Base-by-base conservation (phyloP, 2,329 filamentous ascomycete genomes). In the Apiospora arundinis region DNA sequence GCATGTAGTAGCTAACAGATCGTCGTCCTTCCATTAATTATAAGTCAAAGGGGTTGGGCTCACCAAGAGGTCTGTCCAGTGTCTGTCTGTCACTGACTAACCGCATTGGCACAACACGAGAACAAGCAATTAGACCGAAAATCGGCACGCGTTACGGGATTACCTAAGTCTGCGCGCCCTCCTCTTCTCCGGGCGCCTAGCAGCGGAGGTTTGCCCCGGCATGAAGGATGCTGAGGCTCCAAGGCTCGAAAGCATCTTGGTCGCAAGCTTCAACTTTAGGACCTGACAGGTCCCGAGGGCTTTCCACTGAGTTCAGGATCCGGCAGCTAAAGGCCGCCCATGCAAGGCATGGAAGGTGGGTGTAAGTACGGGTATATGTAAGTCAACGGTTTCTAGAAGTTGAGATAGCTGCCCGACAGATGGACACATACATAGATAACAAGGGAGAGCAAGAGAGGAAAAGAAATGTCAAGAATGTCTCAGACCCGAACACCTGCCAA, bases 121-220 rank as follows among this genome's bases (percentile, higher is more conserved):
- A 63, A 63, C 14, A 63, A 63, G 56, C 56, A 63, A 40, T 63
- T n/a, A 63, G 28, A n/a, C 56, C 56, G 56, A n/a, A 28, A 63
- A 40, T 63, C 56, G 32, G 56, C 56, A 21, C 18, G 56, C 28
- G 37, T 7, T 32, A 63, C 56, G 56, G 56, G 56, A 37, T 63
- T 63, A 63, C 56, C 56, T 63, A 63, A 63, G 56, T 2, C 56
- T 63, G 18, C 56, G 18, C 56, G 18, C 56, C 28, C 52, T 37
- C 52, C 52, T 60, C 52, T 32, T 37, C 52, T 37, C 52, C 56
- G 56, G 56, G 56, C 56, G 32, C 56, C 56, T 40, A 60, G 12
- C 5, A 60, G 52, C 28, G 52, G 52, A 60, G 28, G 28, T 60
- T 60, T 21, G 28, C 56, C 56, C 56, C 32, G 56, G 56, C 56